Evolutionary conservation across 495 filamentous ascomycete species (phyloP), one percentile per base, ranked within the genome.

Genomic region (Penicillium odoratum): DNA sequence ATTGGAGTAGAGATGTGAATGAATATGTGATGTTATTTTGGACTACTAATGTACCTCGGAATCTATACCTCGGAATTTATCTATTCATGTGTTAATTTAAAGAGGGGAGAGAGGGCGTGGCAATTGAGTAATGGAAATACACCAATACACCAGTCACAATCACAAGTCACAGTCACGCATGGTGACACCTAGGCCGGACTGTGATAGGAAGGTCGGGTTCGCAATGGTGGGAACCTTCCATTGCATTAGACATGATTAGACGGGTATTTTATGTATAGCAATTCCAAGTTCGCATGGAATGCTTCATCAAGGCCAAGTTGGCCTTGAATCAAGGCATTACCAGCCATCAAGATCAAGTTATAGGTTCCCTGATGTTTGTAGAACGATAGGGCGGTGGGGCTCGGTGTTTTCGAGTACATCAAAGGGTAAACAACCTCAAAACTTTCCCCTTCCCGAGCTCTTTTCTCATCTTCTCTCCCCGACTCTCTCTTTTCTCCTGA

Each of bases 381-480:
- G 13, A 11, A 36, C 52, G 52, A 29, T 31, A 44, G 58, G 33
- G 59, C 59, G 59, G 59, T 61, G 59, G 59, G 53, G 33, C 46
- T 21, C 3, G 30, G 38, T 51, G 29, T 40, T 57, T 36, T 25
- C 31, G 48, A 62, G 51, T 52, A 21, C 21, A 62, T 58, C 55
- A 62, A 51, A 46, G 33, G n/a, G 30, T 43, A 48, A 40, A 29
- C 31, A 42, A 53, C 28, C 56, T 62, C 48, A 57, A 62, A 64
- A 65, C 66, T 64, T 68, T 63, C 69, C 64, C 65, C 67, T 43
- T 29, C 33, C 21, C 21, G 21, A 21, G 21, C 13, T 25, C 25
- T 34, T 28, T 56, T 29, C 29, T 38, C 54, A 49, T 64, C 40
- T 30, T 30, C 49, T 44, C 55, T 26, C 33, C 51, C 47, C 44